phyloP scores from a whole-genome alignment of 345 rosid species.

The Euphorbia pulcherrima region DNA sequence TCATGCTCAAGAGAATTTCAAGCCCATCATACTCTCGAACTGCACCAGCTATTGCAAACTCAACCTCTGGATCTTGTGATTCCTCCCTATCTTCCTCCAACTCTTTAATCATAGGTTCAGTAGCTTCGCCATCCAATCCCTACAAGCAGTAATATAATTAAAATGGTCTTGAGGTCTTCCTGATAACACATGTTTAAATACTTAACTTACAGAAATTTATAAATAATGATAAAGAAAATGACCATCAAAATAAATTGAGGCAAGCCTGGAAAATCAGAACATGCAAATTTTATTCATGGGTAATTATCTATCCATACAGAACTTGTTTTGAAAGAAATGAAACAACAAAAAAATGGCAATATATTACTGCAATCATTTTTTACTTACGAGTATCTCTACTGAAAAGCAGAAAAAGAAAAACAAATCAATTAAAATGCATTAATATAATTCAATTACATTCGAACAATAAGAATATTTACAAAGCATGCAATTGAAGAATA shows the following conservation, averaged over 20 bases:
- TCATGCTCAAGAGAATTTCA: slow-evolving; percentile 81
- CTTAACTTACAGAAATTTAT: slow-evolving; percentile 1
- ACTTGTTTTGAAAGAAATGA: not conserved
- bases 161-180: slow-evolving; percentile 3
- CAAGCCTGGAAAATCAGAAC: not conserved
- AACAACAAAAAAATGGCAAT: not conserved
- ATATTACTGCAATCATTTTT: not conserved
- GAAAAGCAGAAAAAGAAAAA: not conserved
- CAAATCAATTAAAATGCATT: not conserved
- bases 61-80: slow-evolving; percentile 95
- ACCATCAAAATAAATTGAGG: not conserved
- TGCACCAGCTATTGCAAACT: slow-evolving; percentile 98
- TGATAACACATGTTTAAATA: not conserved
- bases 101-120: slow-evolving; percentile 99
- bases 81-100: slow-evolving; percentile 99
- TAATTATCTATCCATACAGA: not conserved
- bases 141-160: slow-evolving; percentile 24
- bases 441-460: not conserved
- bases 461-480: not conserved
- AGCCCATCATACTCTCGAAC: slow-evolving; percentile 90
- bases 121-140: slow-evolving; percentile 99
- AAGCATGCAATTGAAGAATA: not conserved
- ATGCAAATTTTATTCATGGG: not conserved
- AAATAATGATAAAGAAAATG: not conserved
- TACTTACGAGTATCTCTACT: not conserved